Conservation (phyloP, 2,329 filamentous ascomycete species). For the Cephalotrichum gorgonifer region DNA sequence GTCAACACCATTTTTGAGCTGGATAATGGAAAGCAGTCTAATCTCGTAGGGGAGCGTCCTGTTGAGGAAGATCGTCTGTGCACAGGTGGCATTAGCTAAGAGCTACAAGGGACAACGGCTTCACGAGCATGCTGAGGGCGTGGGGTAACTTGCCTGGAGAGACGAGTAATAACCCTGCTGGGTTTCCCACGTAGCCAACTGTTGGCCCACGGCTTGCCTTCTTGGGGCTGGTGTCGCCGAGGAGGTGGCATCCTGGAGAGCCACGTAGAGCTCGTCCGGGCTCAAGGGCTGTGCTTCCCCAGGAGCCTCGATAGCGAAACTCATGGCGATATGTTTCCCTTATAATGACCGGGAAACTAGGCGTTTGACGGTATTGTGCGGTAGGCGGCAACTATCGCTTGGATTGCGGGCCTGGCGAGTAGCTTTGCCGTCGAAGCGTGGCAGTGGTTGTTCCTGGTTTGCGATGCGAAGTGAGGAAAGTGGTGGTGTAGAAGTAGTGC, state of each 20-base stretch:
- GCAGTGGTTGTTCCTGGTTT: not conserved
- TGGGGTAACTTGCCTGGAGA: constrained; percentile 45
- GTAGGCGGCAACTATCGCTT: too few species aligned
- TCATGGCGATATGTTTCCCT: constrained; percentile 36
- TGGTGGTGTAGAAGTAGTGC: not conserved
- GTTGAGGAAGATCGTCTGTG: constrained; percentile 70
- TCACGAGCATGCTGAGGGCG: not conserved
- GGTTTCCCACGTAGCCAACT: constrained; percentile 63
- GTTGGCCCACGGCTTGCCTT: constrained; percentile 57
- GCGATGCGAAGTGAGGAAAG: not conserved
- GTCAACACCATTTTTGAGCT: constrained; percentile 94
- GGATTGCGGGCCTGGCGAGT: too few species aligned
- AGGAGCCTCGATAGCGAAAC: constrained; percentile 64
- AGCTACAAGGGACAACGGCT: constrained; percentile 4
- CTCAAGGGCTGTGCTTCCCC: constrained; percentile 69
- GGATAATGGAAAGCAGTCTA: constrained; percentile 83
- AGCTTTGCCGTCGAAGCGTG: too few species aligned
- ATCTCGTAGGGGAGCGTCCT: constrained; percentile 64
- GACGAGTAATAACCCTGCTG: constrained; percentile 55
- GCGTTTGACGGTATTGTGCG: too few species aligned
- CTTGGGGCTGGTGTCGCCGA: constrained; percentile 50
- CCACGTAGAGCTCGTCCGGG: constrained; percentile 51
- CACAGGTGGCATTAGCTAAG: not conserved
- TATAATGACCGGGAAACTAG: too few species aligned
- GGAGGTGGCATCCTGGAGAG: constrained; percentile 53